phyloP scores from a whole-genome alignment of 2,329 filamentous ascomycete species.

The Ceratocystiopsis brevicomis region DNA sequence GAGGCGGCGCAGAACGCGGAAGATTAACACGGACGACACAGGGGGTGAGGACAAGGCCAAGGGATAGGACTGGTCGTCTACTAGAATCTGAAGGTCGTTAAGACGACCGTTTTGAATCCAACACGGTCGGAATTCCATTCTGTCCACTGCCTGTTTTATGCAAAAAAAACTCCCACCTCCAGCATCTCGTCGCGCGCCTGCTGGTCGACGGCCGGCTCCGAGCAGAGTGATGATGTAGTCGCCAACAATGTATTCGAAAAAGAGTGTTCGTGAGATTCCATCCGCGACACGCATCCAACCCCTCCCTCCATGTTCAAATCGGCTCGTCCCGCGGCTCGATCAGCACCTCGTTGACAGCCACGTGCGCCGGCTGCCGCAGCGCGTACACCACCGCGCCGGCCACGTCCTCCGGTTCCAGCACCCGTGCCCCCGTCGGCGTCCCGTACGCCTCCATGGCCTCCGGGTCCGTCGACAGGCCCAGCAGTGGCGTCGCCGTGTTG shows the following conservation, averaged over 20 bases:
- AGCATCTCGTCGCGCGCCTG: constrained; percentile 71
- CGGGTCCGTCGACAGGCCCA: constrained; percentile 55
- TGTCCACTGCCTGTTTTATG: background rate
- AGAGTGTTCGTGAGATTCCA: too few species aligned
- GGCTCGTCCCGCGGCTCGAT: constrained; percentile 64
- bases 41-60: too few species aligned
- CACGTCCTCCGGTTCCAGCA: constrained; percentile 55
- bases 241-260: too few species aligned
- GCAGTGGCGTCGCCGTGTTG: constrained; percentile 53
- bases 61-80: too few species aligned
- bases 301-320: too few species aligned
- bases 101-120: too few species aligned
- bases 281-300: too few species aligned
- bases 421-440: constrained; percentile 54
- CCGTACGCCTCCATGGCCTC: constrained; percentile 67
- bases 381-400: constrained; percentile 57
- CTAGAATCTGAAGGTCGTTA: too few species aligned
- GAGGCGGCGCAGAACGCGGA: constrained; percentile 5
- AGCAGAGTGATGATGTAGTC: too few species aligned
- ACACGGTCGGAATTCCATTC: too few species aligned
- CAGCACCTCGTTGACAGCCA: constrained; percentile 62
- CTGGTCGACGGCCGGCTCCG: too few species aligned
- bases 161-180: background rate
- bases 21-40: too few species aligned
- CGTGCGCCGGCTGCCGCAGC: constrained; percentile 53